A percentile compares a stretch with the other conserved stretches of the same genome.
phyloP scores from a whole-genome alignment of 2,329 filamentous ascomycete genomes.

The Paecilomyces dactylethromorphus region DNA sequence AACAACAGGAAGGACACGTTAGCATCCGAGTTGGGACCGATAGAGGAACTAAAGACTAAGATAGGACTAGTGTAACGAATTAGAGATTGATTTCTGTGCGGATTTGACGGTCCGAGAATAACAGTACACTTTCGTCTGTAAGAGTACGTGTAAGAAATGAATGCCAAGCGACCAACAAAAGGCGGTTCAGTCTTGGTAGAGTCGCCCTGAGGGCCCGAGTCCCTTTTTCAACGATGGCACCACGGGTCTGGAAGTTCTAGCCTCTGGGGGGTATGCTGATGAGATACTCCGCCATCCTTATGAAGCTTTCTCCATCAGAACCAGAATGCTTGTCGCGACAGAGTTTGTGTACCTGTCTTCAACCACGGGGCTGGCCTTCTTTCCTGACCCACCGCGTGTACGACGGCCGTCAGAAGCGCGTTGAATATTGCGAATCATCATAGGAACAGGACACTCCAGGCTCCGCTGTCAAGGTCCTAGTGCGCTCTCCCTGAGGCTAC shows the following conservation, averaged over 20 bases:
- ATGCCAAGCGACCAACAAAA: neutral
- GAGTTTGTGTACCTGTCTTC: neutral
- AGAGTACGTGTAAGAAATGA: neutral
- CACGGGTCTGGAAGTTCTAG: neutral
- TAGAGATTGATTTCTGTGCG: neutral
- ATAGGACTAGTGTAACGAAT: neutral
- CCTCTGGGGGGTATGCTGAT: neutral
- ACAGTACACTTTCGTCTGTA: neutral
- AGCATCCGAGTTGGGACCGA: neutral
- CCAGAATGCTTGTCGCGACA: neutral
- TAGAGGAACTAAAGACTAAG: neutral
- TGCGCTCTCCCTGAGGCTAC: neutral
- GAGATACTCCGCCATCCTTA: neutral
- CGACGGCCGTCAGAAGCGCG: neutral
- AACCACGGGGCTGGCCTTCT: neutral
- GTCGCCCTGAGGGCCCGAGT: neutral
- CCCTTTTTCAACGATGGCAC: neutral
- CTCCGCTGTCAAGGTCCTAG: neutral
- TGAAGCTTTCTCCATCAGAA: neutral
- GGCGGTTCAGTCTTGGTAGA: neutral
- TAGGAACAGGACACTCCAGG: neutral
- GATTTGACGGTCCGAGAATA: neutral
- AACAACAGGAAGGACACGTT: neutral
- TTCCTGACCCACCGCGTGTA: neutral
- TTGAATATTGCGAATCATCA: neutral